Evolutionary conservation across 495 filamentous ascomycete species (phyloP).

Genomic region (Penicillium roqueforti): DNA sequence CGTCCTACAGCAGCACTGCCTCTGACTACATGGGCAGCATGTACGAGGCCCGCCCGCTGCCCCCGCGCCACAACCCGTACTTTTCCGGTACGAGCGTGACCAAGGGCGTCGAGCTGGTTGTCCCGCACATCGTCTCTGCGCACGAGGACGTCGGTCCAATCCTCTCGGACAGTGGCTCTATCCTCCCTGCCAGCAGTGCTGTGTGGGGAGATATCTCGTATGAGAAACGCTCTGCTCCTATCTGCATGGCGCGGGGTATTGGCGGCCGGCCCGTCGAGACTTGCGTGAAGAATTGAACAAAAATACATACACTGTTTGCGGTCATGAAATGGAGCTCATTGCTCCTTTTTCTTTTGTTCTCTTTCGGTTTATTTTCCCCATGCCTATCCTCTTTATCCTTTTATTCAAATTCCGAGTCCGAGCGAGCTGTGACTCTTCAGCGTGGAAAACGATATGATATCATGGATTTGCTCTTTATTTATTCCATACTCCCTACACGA

Average conservation of each 20-base stretch:
- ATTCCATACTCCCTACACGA: background rate
- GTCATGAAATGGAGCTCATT: background rate
- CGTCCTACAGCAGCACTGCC: constrained; percentile 39
- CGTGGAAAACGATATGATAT: constrained; percentile 9
- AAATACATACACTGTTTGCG: background rate
- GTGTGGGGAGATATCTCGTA: constrained; percentile 26
- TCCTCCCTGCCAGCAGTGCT: constrained; percentile 33
- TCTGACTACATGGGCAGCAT: constrained; percentile 39
- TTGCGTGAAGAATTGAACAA: constrained; percentile 3
- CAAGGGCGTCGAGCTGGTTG: constrained; percentile 43
- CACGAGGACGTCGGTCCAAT: constrained; percentile 16
- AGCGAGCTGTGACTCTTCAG: constrained; percentile 1
- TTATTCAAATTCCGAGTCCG: background rate
- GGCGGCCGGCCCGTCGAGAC: background rate
- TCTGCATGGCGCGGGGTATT: constrained; percentile 11
- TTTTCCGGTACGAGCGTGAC: constrained; percentile 28
- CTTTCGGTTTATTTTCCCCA: background rate
- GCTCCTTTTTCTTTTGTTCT: background rate
- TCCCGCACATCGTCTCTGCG: constrained; percentile 31
- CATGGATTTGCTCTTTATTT: constrained; percentile 4
- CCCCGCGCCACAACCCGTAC: constrained; percentile 41
- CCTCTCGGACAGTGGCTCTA: constrained; percentile 25
- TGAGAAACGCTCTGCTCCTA: constrained; percentile 17
- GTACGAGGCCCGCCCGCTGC: constrained; percentile 33
- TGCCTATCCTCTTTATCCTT: background rate